Evolutionary conservation across 2,329 filamentous ascomycete genomes (phyloP), one percentile per base, ranked within the genome.

Genomic region (Madurella mycetomatis): DNA sequence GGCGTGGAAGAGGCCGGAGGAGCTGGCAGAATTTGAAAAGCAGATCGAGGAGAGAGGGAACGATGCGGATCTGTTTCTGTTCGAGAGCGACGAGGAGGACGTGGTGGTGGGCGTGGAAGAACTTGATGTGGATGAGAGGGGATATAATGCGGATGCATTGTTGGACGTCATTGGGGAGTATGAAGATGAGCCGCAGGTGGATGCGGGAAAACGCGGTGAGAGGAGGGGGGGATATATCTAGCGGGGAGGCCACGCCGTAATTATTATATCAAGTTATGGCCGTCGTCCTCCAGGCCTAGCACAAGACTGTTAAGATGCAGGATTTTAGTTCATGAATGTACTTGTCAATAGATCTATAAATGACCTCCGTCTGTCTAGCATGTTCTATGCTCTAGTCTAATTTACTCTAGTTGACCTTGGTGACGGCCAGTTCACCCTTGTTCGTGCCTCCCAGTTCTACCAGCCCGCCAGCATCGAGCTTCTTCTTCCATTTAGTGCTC

Each of bases 401-500:
- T n/a, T 31, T 43, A 31, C 17, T 45, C 39, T 70, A 79, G 50
- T 76, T 60, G 51, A 82, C 75, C 63, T 74, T 80, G 15, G 69
- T 76, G 5, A 88, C 77, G 3, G 66, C 71, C 54, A 88, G 62
- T 19, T 75, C 70, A 1, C 79, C 81, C 32, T 73, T 69, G 15
- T 72, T 67, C 0, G 63, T 67, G 1, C 73, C 76, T 1, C 76
- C 76, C 25, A 83, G 60, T 60, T 77, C 77, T 8, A 86, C 48
- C 39, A 80, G 73, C 0, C 78, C 79, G 1, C 79, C 80, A 0
- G 70, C 70, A 67, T 88, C 84, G 13, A 90, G 73, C 68, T 81
- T 83, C 75, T 87, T 90, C 70, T 84, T 86, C 88, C 88, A 92
- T 70, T 86, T 89, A 18, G 75, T 82, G 60, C 85, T 85, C 73